These are phyloP conservation scores for Trichophyton rubrum DNA, from an alignment of 2,329 filamentous ascomycete genomes.

Conservation along the genomic window DNA sequence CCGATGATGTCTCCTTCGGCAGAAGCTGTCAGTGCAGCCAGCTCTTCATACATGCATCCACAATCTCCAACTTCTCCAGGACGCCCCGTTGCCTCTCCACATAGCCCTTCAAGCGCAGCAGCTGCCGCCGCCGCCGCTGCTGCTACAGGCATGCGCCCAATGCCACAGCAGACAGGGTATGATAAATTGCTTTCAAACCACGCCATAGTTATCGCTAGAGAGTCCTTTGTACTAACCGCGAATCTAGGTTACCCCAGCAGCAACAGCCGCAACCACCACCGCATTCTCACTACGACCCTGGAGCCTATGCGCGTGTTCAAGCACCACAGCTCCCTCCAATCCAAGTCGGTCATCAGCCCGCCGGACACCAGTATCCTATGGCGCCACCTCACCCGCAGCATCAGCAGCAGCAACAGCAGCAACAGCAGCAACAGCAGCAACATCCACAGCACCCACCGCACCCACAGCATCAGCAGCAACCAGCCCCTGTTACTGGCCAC, in stretches of 20 bases:
- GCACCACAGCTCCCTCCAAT: conserved; percentile 14
- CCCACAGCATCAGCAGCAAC: too few species aligned
- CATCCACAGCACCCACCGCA: too few species aligned
- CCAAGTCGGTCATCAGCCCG: conserved; percentile 10
- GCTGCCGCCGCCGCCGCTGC: conserved; percentile 40
- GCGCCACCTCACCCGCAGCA: conserved; percentile 14
- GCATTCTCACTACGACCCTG: conserved; percentile 36
- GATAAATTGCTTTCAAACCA: conserved; percentile 36
- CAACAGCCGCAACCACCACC: conserved; percentile 33
- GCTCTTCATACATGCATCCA: conserved; percentile 32
- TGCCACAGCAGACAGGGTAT: conserved; percentile 32
- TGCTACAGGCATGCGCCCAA: conserved; percentile 34
- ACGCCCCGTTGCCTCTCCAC: conserved; percentile 31
- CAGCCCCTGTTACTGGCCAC: conserved; percentile 18
- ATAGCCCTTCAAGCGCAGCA: conserved; percentile 37
- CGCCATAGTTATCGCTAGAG: conserved; percentile 16
- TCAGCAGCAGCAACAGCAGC: conserved; percentile 12
- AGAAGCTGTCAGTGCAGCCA: conserved; percentile 32
- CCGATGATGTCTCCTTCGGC: conserved; percentile 27
- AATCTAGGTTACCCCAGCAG: conserved; percentile 23
- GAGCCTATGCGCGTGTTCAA: conserved; percentile 28
- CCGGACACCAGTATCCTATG: conserved; percentile 10
- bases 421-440: too few species aligned
- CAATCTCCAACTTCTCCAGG: conserved; percentile 34
- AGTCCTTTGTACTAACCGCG: conserved; percentile 13